These are phyloP conservation scores for Entomortierella beljakovae DNA, from an alignment of 192 early-diverging fungal genomes.

Conservation along the genomic window DNA sequence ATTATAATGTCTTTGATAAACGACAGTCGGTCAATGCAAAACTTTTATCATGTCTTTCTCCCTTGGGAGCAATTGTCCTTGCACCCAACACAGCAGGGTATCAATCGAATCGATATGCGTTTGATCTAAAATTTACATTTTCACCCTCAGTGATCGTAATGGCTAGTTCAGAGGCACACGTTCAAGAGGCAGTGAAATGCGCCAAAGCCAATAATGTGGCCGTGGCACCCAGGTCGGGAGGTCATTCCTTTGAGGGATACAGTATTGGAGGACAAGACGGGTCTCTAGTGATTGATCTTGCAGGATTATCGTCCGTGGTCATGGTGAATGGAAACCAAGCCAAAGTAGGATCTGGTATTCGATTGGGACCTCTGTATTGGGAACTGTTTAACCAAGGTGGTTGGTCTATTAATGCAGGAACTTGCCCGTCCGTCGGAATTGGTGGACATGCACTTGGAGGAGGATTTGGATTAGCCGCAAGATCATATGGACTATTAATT, in stretches of 20 bases:
- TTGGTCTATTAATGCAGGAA: constrained; percentile 61
- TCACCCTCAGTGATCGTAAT: constrained; percentile 35
- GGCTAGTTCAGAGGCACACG: constrained; percentile 17
- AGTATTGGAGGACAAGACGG: constrained; percentile 57
- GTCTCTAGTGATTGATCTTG: constrained; percentile 63
- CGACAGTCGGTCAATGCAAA: constrained; percentile 11
- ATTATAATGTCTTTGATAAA: background rate
- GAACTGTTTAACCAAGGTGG: constrained; percentile 33
- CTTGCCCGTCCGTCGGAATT: constrained; percentile 69
- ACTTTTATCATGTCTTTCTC: constrained; percentile 14
- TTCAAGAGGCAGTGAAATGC: constrained; percentile 42
- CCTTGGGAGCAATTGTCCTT: constrained; percentile 29
- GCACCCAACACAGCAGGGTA: constrained; percentile 3
- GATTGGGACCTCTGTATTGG: constrained; percentile 63
- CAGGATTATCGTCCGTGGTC: constrained; percentile 17
- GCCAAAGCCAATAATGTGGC: constrained; percentile 36
- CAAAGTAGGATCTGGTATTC: constrained; percentile 60
- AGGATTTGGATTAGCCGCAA: constrained; percentile 61
- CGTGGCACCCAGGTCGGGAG: constrained; percentile 61
- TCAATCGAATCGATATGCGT: constrained; percentile 17
- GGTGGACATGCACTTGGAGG: constrained; percentile 68
- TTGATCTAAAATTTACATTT: constrained; percentile 32
- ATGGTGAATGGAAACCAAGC: background rate
- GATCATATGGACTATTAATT: constrained; percentile 62
- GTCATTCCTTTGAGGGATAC: constrained; percentile 69